Base-by-base conservation (phyloP, 1,139 yeast genomes). In the Blastobotrys capitulatus region DNA sequence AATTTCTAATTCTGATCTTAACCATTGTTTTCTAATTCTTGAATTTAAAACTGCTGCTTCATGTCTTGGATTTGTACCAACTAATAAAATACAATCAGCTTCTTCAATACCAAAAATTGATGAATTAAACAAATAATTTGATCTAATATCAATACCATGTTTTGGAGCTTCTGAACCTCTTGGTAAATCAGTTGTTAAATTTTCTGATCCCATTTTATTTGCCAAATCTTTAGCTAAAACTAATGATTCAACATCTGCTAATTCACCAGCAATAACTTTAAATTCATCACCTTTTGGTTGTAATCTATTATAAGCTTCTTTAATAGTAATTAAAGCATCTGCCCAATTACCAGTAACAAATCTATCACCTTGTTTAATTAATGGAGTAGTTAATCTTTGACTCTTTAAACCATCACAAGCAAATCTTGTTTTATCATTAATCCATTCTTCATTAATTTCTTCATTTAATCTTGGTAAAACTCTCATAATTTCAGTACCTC, bases 391-490 rank as follows among this genome's bases (percentile, higher is more conserved):
- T 62, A 87, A 77, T 66, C 96, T 80, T 74, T 87, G 96, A 52
- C 89, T 84, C 71, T 83, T 84, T 63, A 87, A 78, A 44, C 94
- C 96, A 66, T 87, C 96, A 61, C 82, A 82, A 42, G 95, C 90
- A 63, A 83, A 87, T 64, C 96, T 78, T 27, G 95, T 76, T 72
- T 87, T 86, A 73, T 87, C 96, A 47, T 88, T 80, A 62, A 87
- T 84, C 96, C 96, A 87, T 70, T 87, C 96, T 71, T 87, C 95
- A 66, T 87, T 87, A 61, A 87, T 77, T 57, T 86, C 94, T 62
- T 87, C 96, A 65, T 87, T 86, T 59, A 86, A 75, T 68, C 95
- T 78, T 55, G 96, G 96, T 61, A 87, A 73, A 38, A 86, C 87
- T 68, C 96, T 79, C 88, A 87, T 82, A 46, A 87, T 95, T 67